Conservation (phyloP, 164 flowering plant species). For the Stephania japonica region DNA sequence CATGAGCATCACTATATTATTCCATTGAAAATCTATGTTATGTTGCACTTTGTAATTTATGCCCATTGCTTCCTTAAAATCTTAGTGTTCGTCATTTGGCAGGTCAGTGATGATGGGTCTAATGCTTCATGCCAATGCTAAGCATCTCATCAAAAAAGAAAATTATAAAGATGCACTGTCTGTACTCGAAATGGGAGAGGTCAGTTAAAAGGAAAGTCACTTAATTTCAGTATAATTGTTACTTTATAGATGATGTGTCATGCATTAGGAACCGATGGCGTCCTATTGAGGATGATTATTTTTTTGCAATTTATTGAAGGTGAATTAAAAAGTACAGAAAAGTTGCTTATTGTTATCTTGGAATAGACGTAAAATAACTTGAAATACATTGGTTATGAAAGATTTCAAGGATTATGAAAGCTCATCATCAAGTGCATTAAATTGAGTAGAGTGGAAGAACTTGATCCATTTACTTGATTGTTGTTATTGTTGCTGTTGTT, state of each 20-base stretch:
- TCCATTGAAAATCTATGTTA: background rate
- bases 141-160: constrained; percentile 44
- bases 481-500: too few species aligned
- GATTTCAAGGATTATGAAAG: too few species aligned
- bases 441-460: too few species aligned
- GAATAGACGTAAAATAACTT: background rate
- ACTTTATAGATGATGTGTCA: background rate
- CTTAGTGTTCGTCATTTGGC: constrained; percentile 14
- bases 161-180: constrained; percentile 78
- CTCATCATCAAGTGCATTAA: too few species aligned
- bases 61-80: background rate
- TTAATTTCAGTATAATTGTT: background rate
- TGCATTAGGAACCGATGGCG: background rate
- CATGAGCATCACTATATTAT: background rate
- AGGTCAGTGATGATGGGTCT: constrained; percentile 96
- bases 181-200: constrained; percentile 96
- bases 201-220: constrained; percentile 21
- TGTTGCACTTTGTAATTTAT: background rate
- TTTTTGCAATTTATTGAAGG: too few species aligned
- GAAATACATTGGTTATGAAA: too few species aligned
- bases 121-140: constrained; percentile 84
- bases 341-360: background rate
- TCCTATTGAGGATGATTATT: too few species aligned
- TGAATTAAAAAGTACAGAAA: background rate
- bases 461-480: too few species aligned